Evolutionary conservation across 140 eudicot species (phyloP), one percentile per base, ranked within the genome.

Genomic region (Flaveria floridana): DNA sequence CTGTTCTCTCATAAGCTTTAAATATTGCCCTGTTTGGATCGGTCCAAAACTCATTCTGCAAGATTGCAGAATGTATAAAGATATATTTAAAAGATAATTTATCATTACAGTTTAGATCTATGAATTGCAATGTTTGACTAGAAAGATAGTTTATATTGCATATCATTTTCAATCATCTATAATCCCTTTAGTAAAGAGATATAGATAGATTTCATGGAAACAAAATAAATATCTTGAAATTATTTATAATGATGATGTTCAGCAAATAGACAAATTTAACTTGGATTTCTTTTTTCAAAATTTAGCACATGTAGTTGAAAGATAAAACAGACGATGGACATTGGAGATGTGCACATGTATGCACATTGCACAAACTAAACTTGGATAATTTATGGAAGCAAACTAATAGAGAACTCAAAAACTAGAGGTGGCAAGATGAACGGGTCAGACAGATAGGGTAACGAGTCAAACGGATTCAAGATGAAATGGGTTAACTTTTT

Each of bases 1-100:
- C 97, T 0, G 96, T 91, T 82, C 86, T 91, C 79, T 91, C 97
- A 75, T 91, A 89, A 8, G 96, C 96, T 85, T 87, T 91, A 71
- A 82, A 71, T 28, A 91, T 85, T 1, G 97, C 79, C 78, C 84
- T 73, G 58, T 57, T 44, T 25, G 97, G 84, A 77, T 88, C 96
- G 12, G 86, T 84, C 93, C 87, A 86, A 83, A 91, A 91, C 57
- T 87, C 96, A 52, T 80, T 88, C 97, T 91, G 82, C 50, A 76
- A 42, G 47, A 70, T 20, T 25, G 13, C 37, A 18, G 14, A 61
- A 19, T 15, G 16, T 3, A 70, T n/a, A 0, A 34, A 65, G 14
- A 62, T 1, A 15, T 37, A 76, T 6, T 13, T 5, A 1, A 2
- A 2, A 9, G 7, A 11, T 1, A 23, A 3, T 3, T 52, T 14